phyloP scores from a whole-genome alignment of 2,329 filamentous ascomycete species.

The Helotiales sp. region DNA sequence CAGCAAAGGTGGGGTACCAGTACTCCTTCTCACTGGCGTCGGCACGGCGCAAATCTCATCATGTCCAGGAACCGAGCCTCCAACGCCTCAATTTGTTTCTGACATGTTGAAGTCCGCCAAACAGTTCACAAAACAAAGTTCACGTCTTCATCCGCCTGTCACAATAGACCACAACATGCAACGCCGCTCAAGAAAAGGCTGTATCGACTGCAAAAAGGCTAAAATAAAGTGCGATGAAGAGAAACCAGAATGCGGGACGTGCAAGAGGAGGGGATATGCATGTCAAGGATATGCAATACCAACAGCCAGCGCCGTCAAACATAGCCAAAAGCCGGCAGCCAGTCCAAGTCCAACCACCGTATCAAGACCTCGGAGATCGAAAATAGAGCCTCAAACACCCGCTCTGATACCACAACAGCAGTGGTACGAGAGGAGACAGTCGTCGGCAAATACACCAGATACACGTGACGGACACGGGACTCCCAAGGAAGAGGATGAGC shows the following conservation, averaged over 20 bases:
- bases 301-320: neutral
- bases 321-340: neutral
- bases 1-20: neutral
- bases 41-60: conserved; percentile 6
- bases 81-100: neutral
- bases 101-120: neutral
- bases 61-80: neutral
- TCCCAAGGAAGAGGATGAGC: neutral
- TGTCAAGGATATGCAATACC: conserved; percentile 40
- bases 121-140: neutral
- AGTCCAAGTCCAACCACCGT: neutral
- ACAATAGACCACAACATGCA: conserved; percentile 12
- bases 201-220: conserved; percentile 66
- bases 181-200: conserved; percentile 48
- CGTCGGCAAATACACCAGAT: neutral
- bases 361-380: neutral
- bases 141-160: neutral
- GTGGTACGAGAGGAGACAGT: conserved; percentile 2
- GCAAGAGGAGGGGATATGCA: conserved; percentile 39
- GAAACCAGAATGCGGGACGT: conserved; percentile 42
- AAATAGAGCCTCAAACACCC: neutral
- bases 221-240: conserved; percentile 73
- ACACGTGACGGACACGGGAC: neutral
- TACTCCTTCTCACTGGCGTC: neutral
- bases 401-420: neutral